Evolutionary conservation across 1,284 basidiomycete genomes (phyloP).

Genomic region (Chondrostereum purpureum): DNA sequence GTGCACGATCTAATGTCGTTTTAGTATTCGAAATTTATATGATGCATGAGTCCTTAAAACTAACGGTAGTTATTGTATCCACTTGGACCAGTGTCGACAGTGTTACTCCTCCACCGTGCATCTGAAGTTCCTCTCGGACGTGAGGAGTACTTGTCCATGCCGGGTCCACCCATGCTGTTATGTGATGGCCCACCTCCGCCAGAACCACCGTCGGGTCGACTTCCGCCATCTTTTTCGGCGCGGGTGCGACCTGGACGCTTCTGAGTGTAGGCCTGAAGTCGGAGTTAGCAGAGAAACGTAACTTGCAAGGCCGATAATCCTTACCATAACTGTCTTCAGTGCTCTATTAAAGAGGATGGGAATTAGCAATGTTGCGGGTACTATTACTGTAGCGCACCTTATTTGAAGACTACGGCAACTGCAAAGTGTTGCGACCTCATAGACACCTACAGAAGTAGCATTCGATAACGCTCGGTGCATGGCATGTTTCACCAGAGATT

Average conservation of each 20-base stretch:
- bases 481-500: constrained; percentile 79
- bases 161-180: constrained; percentile 8
- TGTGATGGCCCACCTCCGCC: constrained; percentile 18
- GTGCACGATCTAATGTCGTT: neutral
- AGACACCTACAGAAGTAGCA: constrained; percentile 81
- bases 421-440: constrained; percentile 89
- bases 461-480: constrained; percentile 85
- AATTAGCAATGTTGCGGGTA: constrained; percentile 2
- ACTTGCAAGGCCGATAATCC: constrained; percentile 13
- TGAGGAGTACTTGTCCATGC: constrained; percentile 10
- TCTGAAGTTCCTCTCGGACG: constrained; percentile 36
- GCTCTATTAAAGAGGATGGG: constrained; percentile 36
- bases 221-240: constrained; percentile 39
- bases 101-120: constrained; percentile 27
- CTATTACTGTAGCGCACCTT: constrained; percentile 40
- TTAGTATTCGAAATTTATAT: neutral
- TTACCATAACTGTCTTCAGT: constrained; percentile 71
- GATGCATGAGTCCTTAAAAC: neutral
- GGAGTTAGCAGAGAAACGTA: constrained; percentile 6
- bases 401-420: constrained; percentile 86
- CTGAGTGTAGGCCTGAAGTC: constrained; percentile 56
- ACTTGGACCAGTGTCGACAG: constrained; percentile 7
- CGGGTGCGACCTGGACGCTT: constrained; percentile 53
- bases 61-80: constrained; percentile 13
- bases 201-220: constrained; percentile 27